Base-by-base conservation (phyloP, 257 asterid species). In the Scutellaria galericulata region DNA sequence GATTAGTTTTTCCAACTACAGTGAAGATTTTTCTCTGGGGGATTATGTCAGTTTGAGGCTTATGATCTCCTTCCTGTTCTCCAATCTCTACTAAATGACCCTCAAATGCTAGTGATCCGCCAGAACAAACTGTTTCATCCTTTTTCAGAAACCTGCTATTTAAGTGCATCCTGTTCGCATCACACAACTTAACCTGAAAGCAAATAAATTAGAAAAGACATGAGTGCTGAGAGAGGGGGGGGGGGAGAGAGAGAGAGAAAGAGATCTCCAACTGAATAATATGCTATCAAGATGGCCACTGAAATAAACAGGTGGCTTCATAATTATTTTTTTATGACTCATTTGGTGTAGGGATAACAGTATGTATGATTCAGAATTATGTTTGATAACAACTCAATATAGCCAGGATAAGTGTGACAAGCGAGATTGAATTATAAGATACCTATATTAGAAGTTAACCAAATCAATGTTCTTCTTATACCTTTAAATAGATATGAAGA, bases 21-120 rank as follows among this genome's bases (percentile, higher is more conserved):
- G 47, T 35, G 72, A 64, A 66, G 71, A 68, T 72, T 74, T 51
- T 75, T 57, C 78, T 81, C 37, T 75, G 84, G 64, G 65, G 44
- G 20, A 63, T 76, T 24, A 66, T 54, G 76, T 83, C 83, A 50
- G 67, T 67, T 73, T 37, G 81, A 64, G 83, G 81, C 66, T 82
- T 84, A 45, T 73, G 74, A 64, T 74, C 86, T 66, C 58, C 83
- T 82, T 83, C 86, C 54, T 66, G 63, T 76, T 84, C 91, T 75
- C 88, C 98, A 70, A 92, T 78, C 58, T 92, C 96, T 35, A 88
- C 96, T 71, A 86, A 74, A 82, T 88, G 82, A 58, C 95, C 90
- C 27, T 84, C 95, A 75, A 90, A 74, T 48, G 75, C 45, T 27
- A 92, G 75, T 9, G 90, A 83, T 83, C 80, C 83, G 54, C 98